phyloP scores from a whole-genome alignment of 805 yeast genomes.

The Yarrowia keelungensis region DNA sequence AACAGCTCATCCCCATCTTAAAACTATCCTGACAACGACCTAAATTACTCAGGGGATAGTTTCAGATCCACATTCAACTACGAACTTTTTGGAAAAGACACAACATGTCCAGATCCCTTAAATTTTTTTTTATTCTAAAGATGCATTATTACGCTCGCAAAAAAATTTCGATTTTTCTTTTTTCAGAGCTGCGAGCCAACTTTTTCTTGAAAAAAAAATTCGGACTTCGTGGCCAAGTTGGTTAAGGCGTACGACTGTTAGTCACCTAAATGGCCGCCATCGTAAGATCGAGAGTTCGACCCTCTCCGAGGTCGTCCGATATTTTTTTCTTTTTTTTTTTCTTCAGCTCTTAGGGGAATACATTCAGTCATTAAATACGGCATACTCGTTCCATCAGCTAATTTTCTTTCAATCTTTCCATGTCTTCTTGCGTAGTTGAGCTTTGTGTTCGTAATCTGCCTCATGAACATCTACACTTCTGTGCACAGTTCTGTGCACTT shows the following conservation, averaged over 20 bases:
- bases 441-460: too few relatives aligned
- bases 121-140: too few relatives aligned
- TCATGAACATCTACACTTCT: too few relatives aligned
- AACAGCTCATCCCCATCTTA: too few relatives aligned
- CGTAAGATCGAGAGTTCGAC: constrained; percentile 37
- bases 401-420: too few relatives aligned
- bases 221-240: constrained; percentile 38
- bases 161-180: background rate
- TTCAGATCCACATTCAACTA: too few relatives aligned
- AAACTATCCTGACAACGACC: too few relatives aligned
- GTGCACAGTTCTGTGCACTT: too few relatives aligned
- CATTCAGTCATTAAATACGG: too few relatives aligned
- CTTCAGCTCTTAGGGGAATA: background rate
- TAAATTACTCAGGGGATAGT: too few relatives aligned
- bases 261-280: constrained; percentile 36
- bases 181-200: background rate
- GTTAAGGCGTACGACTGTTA: constrained; percentile 37
- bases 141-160: background rate
- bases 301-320: constrained; percentile 36
- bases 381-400: too few relatives aligned
- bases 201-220: background rate
- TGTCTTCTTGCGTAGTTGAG: too few relatives aligned
- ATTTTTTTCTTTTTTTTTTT: constrained; percentile 1
- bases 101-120: background rate
- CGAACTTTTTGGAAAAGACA: background rate